Evolutionary conservation across 306 rosid genomes (phyloP).

Genomic region (Vigna angularis): DNA sequence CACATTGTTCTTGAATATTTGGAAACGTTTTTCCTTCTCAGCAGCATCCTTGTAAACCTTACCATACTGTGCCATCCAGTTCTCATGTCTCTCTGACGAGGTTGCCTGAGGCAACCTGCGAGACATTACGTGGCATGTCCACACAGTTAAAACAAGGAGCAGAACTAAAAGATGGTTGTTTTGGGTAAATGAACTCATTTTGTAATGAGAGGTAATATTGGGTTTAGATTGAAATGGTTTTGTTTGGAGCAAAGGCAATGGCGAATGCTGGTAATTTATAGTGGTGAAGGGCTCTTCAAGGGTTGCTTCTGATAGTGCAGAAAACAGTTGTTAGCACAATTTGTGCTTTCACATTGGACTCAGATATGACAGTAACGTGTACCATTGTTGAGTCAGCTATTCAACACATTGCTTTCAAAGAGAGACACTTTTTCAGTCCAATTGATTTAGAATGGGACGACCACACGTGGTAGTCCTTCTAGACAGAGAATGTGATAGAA

Average conservation of each 20-base stretch:
- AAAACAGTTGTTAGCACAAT: not conserved
- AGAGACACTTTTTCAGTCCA: not conserved
- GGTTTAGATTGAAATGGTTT: not conserved
- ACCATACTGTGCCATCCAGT: conserved; percentile 39
- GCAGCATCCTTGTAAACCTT: conserved; percentile 9
- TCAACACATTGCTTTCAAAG: not conserved
- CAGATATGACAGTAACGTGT: not conserved
- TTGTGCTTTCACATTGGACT: not conserved
- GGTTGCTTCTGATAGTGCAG: not conserved
- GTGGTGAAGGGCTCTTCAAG: not conserved
- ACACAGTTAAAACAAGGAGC: conserved; percentile 19
- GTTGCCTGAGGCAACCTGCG: conserved; percentile 1
- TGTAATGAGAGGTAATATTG: not conserved
- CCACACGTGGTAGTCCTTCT: not conserved
- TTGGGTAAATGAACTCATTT: conserved; percentile 7
- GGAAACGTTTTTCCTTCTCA: conserved; percentile 42
- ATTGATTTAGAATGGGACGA: not conserved
- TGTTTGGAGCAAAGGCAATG: not conserved
- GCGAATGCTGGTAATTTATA: not conserved
- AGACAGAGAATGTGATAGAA: not conserved
- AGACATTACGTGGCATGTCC: conserved; percentile 38
- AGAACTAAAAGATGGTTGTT: not conserved
- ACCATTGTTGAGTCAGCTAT: not conserved
- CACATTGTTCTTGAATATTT: conserved; percentile 41
- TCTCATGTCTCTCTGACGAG: conserved; percentile 24